These are phyloP conservation scores for Colletotrichum sublineola DNA, from an alignment of 2,329 filamentous ascomycete genomes.

Conservation along the genomic window DNA sequence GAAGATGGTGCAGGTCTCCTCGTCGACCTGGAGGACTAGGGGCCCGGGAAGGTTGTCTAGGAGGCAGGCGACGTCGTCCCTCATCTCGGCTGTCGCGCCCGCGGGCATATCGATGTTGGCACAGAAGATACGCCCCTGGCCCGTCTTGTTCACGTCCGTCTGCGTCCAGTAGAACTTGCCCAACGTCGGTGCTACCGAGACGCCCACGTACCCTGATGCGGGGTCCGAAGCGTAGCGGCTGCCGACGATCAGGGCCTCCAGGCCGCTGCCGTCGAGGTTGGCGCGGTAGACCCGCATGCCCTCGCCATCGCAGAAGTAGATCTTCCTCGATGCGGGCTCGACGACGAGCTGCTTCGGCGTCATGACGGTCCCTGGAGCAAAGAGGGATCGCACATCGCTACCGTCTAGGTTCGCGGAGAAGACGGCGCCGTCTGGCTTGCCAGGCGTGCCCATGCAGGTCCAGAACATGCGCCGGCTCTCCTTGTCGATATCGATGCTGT, in stretches of 20 bases:
- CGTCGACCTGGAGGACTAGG: slow-evolving; percentile 69
- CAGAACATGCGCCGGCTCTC: slow-evolving; percentile 58
- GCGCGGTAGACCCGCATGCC: slow-evolving; percentile 56
- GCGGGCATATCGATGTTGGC: slow-evolving; percentile 58
- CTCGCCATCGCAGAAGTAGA: slow-evolving; percentile 61
- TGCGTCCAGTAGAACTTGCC: slow-evolving; percentile 71
- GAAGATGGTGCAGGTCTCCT: slow-evolving; percentile 60
- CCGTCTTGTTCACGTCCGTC: slow-evolving; percentile 66
- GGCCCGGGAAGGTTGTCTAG: slow-evolving; percentile 64
- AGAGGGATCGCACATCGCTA: slow-evolving; percentile 56
- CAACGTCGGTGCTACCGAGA: slow-evolving; percentile 58
- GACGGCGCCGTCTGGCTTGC: slow-evolving; percentile 57
- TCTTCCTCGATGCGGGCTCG: slow-evolving; percentile 47
- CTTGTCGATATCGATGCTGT: slow-evolving; percentile 58
- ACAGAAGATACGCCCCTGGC: slow-evolving; percentile 65
- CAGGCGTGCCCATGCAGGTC: slow-evolving; percentile 62
- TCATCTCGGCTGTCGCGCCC: slow-evolving; percentile 50
- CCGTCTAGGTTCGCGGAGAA: slow-evolving; percentile 64
- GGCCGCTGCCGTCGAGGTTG: slow-evolving; percentile 54
- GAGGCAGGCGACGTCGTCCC: slow-evolving; percentile 59
- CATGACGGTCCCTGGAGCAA: slow-evolving; percentile 59
- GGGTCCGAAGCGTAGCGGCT: slow-evolving; percentile 51
- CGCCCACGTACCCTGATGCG: slow-evolving; percentile 67
- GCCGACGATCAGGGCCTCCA: slow-evolving; percentile 57
- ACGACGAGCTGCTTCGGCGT: slow-evolving; percentile 63